phyloP scores from a whole-genome alignment of 2,329 filamentous ascomycete genomes.

The Sporothrix mexicana region DNA sequence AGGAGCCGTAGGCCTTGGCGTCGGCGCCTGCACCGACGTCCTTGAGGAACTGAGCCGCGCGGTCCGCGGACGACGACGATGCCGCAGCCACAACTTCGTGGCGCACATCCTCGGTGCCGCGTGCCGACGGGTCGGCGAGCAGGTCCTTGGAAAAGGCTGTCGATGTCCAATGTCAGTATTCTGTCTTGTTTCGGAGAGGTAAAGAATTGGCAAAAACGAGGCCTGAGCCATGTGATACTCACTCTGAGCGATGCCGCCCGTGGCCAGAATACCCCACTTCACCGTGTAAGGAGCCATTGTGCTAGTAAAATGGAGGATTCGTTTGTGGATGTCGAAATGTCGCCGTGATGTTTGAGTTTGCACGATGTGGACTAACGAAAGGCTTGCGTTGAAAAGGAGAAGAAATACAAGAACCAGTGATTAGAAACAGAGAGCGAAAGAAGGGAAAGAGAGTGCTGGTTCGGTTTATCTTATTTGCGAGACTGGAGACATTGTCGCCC shows the following conservation, averaged over 20 bases:
- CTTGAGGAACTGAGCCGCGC: constrained; percentile 74
- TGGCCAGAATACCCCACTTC: constrained; percentile 67
- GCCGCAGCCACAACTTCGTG: constrained; percentile 82
- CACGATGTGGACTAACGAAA: neutral
- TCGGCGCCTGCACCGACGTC: constrained; percentile 68
- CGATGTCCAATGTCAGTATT: neutral
- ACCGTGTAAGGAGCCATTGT: constrained; percentile 51
- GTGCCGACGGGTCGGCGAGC: constrained; percentile 71
- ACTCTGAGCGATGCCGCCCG: constrained; percentile 64
- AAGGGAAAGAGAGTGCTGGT: neutral
- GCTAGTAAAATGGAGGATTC: constrained; percentile 34
- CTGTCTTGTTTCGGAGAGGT: no score
- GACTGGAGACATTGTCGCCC: neutral
- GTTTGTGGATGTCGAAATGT: neutral
- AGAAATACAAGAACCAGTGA: neutral
- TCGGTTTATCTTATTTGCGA: neutral
- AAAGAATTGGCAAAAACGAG: neutral
- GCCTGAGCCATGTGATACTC: constrained; percentile 40
- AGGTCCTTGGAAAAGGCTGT: constrained; percentile 77
- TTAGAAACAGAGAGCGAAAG: neutral
- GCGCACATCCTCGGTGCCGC: constrained; percentile 72
- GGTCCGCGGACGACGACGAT: constrained; percentile 73
- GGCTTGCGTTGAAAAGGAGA: neutral
- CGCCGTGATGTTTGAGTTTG: neutral
- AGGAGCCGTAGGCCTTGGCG: constrained; percentile 78